These are phyloP conservation scores for Isoetes engelmannii DNA, from an alignment of 83 land plant species.

Conservation along the genomic window DNA sequence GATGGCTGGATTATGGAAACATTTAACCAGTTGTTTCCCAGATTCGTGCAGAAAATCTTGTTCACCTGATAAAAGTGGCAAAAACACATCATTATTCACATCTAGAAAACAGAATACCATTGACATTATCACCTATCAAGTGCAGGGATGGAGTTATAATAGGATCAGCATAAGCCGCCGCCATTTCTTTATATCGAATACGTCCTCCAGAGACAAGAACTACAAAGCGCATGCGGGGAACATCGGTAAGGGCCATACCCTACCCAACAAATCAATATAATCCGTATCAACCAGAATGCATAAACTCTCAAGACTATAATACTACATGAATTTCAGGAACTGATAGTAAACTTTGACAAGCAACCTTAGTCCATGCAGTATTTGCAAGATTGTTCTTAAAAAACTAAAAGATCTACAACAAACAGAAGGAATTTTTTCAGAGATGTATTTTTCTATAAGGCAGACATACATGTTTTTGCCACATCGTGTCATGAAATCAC, in stretches of 20 bases:
- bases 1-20: slow-evolving; percentile 2
- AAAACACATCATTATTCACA: background rate
- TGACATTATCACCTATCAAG: slow-evolving; percentile 9
- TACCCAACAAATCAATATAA: background rate
- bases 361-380: too few species aligned
- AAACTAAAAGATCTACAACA: too few species aligned
- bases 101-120: background rate
- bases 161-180: slow-evolving; percentile 11
- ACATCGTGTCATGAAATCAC: too few species aligned
- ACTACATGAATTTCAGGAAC: too few species aligned
- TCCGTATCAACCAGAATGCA: too few species aligned
- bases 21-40: slow-evolving; percentile 10
- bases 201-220: slow-evolving; percentile 14
- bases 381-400: too few species aligned
- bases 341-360: too few species aligned
- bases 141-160: slow-evolving; percentile 11
- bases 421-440: too few species aligned
- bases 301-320: too few species aligned
- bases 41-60: slow-evolving; percentile 11
- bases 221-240: slow-evolving; percentile 22
- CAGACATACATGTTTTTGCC: too few species aligned
- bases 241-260: slow-evolving; percentile 21
- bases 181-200: slow-evolving; percentile 1
- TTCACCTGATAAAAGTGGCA: slow-evolving; percentile 9
- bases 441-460: too few species aligned